phyloP scores from a whole-genome alignment of 2,329 filamentous ascomycete genomes.

The Fusarium heterosporum region DNA sequence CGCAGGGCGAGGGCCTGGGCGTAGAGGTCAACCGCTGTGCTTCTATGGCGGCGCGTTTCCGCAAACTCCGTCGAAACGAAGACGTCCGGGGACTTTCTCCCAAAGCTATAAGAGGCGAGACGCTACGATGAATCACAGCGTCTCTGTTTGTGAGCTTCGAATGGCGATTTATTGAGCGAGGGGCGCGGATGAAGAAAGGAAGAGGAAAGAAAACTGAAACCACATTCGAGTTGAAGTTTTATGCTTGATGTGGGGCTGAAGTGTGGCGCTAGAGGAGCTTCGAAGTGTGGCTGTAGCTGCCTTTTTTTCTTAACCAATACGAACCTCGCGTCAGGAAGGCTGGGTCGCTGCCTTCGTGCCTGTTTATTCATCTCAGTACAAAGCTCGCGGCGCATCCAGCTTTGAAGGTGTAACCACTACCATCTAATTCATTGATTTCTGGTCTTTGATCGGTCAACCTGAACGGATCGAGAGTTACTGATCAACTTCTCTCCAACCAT shows the following conservation, averaged over 20 bases:
- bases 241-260: conserved; percentile 42
- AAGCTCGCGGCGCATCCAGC: conserved; percentile 36
- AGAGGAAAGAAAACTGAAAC: conserved; percentile 36
- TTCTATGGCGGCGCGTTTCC: conserved; percentile 99
- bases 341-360: conserved; percentile 48
- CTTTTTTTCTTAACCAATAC: conserved; percentile 47
- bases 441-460: not conserved
- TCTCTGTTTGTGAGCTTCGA: conserved; percentile 98
- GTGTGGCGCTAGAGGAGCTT: conserved; percentile 28
- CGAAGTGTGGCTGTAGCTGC: conserved; percentile 30
- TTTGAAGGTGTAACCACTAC: conserved; percentile 8
- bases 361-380: conserved; percentile 41
- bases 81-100: conserved; percentile 99
- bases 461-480: not conserved
- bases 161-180: conserved; percentile 99
- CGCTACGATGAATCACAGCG: conserved; percentile 43
- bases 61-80: conserved; percentile 63
- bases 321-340: conserved; percentile 44
- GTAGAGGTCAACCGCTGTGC: conserved; percentile 90
- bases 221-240: conserved; percentile 42
- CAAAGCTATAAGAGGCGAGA: conserved; percentile 75
- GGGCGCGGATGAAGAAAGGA: conserved; percentile 65
- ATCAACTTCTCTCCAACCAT: not conserved
- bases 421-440: not conserved
- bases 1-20: conserved; percentile 63